phyloP scores from a whole-genome alignment of 2,329 filamentous ascomycete genomes.

The Colletotrichum gigasporum region DNA sequence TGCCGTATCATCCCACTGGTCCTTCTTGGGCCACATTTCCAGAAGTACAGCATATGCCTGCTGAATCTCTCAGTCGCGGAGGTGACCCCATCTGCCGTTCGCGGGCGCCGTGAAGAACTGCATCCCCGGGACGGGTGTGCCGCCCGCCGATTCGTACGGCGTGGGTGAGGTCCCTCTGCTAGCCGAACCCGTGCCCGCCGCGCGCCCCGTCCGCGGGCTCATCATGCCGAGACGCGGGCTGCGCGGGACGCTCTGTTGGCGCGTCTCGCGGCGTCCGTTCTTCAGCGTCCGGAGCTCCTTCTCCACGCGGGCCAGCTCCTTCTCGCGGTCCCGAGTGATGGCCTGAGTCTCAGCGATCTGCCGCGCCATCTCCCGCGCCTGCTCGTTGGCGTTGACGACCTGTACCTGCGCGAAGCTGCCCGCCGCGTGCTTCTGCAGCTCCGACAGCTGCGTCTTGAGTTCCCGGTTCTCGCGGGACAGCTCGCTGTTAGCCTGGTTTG shows the following conservation, averaged over 20 bases:
- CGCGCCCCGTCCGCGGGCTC: constrained; percentile 54
- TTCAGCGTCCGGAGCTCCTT: constrained; percentile 60
- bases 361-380: constrained; percentile 45
- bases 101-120: constrained; percentile 49
- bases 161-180: constrained; percentile 63
- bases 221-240: constrained; percentile 65
- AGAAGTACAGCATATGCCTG: too few species aligned
- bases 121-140: constrained; percentile 45
- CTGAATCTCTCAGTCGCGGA: constrained; percentile 47
- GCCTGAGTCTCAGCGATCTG: constrained; percentile 52
- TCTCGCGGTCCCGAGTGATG: constrained; percentile 59
- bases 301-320: constrained; percentile 56
- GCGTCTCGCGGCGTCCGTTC: constrained; percentile 63
- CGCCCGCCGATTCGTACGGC: constrained; percentile 42
- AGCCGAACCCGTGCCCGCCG: constrained; percentile 44
- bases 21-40: background rate
- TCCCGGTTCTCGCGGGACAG: constrained; percentile 56
- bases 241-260: constrained; percentile 64
- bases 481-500: constrained; percentile 57
- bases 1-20: background rate
- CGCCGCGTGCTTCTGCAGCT: constrained; percentile 52
- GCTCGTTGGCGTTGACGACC: constrained; percentile 50
- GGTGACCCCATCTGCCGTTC: constrained; percentile 54
- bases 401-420: constrained; percentile 59
- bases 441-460: constrained; percentile 51